These are phyloP conservation scores for Claviceps africana DNA, from an alignment of 2,329 filamentous ascomycete genomes.

Conservation along the genomic window DNA sequence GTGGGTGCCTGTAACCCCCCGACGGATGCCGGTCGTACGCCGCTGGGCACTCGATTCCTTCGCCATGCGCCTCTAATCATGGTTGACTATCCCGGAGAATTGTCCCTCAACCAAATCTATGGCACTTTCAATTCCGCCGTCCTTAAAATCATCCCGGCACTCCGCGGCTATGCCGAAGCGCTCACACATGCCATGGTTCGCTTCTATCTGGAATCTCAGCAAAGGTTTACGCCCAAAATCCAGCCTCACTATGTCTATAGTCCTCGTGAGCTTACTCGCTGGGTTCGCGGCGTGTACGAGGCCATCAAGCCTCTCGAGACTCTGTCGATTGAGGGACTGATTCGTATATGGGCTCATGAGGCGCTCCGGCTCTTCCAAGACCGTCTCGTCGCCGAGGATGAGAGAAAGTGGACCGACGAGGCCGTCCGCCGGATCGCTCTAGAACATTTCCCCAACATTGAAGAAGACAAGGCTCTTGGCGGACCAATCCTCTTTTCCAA, in stretches of 20 bases:
- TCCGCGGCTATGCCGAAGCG: slow-evolving; percentile 89
- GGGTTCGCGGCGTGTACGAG: slow-evolving; percentile 95
- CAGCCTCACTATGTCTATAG: slow-evolving; percentile 99
- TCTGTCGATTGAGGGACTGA: slow-evolving; percentile 75
- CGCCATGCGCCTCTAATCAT: slow-evolving; percentile 97
- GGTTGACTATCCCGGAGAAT: slow-evolving; percentile 96
- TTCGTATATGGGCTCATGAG: slow-evolving; percentile 97
- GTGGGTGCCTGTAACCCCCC: slow-evolving; percentile 98
- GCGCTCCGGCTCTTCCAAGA: slow-evolving; percentile 94
- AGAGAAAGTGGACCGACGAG: slow-evolving; percentile 89
- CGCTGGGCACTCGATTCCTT: slow-evolving; percentile 84
- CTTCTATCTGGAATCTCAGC: slow-evolving; percentile 88
- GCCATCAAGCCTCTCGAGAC: slow-evolving; percentile 85
- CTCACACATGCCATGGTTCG: slow-evolving; percentile 96
- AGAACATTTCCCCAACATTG: slow-evolving; percentile 89
- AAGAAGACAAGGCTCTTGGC: slow-evolving; percentile 75
- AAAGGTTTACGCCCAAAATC: slow-evolving; percentile 87
- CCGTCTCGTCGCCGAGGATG: slow-evolving; percentile 84
- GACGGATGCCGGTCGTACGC: slow-evolving; percentile 90
- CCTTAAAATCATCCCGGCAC: slow-evolving; percentile 85
- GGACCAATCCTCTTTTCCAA: slow-evolving; percentile 97
- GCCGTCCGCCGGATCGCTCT: slow-evolving; percentile 74
- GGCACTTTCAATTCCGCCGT: slow-evolving; percentile 95
- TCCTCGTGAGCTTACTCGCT: slow-evolving; percentile 92
- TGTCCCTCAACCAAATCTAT: slow-evolving; percentile 92